Evolutionary conservation across 2,329 filamentous ascomycete species (phyloP).

Genomic region (Pseudogymnoascus sp.): DNA sequence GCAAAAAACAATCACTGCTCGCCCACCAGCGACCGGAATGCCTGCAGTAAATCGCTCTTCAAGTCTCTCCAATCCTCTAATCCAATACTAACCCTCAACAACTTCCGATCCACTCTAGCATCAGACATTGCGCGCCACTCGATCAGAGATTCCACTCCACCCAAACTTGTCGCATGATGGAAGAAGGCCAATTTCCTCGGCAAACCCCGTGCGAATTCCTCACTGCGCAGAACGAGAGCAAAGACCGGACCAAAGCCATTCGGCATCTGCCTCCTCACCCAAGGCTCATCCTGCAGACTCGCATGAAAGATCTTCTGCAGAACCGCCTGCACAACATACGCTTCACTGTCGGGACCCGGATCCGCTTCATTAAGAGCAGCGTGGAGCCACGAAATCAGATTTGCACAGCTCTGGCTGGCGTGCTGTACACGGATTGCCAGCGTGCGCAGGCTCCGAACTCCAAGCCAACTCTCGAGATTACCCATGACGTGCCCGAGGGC

Average conservation of each 20-base stretch:
- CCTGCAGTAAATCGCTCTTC: conserved; percentile 63
- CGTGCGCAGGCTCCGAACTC: conserved; percentile 76
- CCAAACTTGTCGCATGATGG: conserved; percentile 90
- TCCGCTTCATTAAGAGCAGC: conserved; percentile 19
- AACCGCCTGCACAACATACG: conserved; percentile 41
- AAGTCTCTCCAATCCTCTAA: conserved; percentile 83
- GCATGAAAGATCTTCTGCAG: conserved; percentile 66
- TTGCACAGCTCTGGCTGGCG: conserved; percentile 64
- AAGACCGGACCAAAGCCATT: conserved; percentile 87
- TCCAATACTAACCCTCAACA: conserved; percentile 78
- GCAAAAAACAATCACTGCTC: not conserved
- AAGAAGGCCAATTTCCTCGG: conserved; percentile 77
- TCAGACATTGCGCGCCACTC: conserved; percentile 96
- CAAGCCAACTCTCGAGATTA: conserved; percentile 85
- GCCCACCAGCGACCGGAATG: conserved; percentile 42
- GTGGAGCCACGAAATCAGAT: conserved; percentile 64
- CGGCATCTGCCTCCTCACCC: conserved; percentile 85
- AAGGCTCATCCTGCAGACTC: conserved; percentile 66
- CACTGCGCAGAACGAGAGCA: conserved; percentile 57
- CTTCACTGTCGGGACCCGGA: conserved; percentile 28
- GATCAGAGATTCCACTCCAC: conserved; percentile 89
- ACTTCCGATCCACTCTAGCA: conserved; percentile 56
- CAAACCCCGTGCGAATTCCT: conserved; percentile 56
- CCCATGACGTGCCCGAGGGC: conserved; percentile 83
- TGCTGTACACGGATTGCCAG: conserved; percentile 73